Percentiles rank a stretch among this genome's conserved stretches.
These are phyloP conservation scores for Cyclotella atomus DNA, from an alignment of 108 stramenopile species.

Conservation along the genomic window DNA sequence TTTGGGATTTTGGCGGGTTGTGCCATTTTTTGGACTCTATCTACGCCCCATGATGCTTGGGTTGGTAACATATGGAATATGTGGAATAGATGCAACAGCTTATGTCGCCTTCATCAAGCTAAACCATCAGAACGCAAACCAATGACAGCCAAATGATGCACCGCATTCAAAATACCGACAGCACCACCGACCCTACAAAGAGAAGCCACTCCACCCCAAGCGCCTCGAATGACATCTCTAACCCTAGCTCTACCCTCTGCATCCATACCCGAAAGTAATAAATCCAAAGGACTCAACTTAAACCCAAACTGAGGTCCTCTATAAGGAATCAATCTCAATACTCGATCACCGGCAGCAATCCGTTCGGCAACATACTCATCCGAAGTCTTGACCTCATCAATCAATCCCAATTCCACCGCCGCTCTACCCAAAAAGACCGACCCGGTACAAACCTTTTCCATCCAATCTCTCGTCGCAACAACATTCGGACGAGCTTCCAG, in stretches of 20 bases:
- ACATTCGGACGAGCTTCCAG: conserved; percentile 51
- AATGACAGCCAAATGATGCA: conserved; percentile 26
- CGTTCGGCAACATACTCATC: conserved; percentile 84
- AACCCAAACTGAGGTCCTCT: conserved; percentile 51
- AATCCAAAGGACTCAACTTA: conserved; percentile 41
- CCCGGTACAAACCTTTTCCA: conserved; percentile 74
- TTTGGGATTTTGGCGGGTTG: too few species aligned
- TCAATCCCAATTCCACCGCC: conserved; percentile 63
- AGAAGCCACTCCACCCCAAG: conserved; percentile 62
- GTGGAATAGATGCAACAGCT: too few species aligned
- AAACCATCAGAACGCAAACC: not conserved
- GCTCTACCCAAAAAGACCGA: conserved; percentile 65
- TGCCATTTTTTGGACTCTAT: too few species aligned
- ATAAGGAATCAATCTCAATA: conserved; percentile 56
- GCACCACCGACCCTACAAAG: conserved; percentile 69
- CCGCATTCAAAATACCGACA: conserved; percentile 44
- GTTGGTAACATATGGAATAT: too few species aligned
- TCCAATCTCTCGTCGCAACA: conserved; percentile 38
- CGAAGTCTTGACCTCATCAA: conserved; percentile 78
- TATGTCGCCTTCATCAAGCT: too few species aligned
- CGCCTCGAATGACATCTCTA: conserved; percentile 63
- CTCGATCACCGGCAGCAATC: conserved; percentile 70
- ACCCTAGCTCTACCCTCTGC: conserved; percentile 58
- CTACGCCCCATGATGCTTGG: too few species aligned
- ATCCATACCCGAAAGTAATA: conserved; percentile 38